Evolutionary conservation across 1,139 yeast genomes (phyloP).

Genomic region (Ogataea hybrid): DNA sequence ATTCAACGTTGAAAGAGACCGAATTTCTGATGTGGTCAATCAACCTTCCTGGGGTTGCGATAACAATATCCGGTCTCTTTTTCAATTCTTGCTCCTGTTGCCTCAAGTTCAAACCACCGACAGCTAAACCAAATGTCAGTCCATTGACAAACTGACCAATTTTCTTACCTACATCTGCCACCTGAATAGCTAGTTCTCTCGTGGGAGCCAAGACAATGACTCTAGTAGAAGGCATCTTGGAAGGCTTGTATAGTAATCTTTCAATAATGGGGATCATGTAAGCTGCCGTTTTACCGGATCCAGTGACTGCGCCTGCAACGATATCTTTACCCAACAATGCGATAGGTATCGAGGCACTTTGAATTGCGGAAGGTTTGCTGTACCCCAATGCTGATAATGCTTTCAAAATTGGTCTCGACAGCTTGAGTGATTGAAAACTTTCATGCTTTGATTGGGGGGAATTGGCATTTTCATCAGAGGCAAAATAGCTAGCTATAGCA

Average conservation of each 20-base stretch:
- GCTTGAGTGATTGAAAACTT: constrained; percentile 71
- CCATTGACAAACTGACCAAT: constrained; percentile 75
- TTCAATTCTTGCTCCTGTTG: constrained; percentile 94
- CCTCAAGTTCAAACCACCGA: constrained; percentile 94
- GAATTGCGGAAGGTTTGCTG: constrained; percentile 87
- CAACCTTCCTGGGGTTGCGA: constrained; percentile 96
- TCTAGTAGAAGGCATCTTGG: constrained; percentile 80
- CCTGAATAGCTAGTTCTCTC: constrained; percentile 97
- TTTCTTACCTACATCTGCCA: constrained; percentile 87
- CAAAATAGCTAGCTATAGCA: constrained; percentile 67
- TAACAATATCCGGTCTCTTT: constrained; percentile 89
- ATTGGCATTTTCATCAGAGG: constrained; percentile 50
- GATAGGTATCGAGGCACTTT: constrained; percentile 88
- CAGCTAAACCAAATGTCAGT: constrained; percentile 85
- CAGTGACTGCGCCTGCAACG: constrained; percentile 99
- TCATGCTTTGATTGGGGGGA: constrained; percentile 48
- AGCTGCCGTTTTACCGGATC: constrained; percentile 99
- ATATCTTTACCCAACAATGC: constrained; percentile 90
- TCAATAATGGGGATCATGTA: constrained; percentile 95
- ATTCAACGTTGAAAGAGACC: constrained; percentile 86
- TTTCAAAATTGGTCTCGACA: constrained; percentile 87
- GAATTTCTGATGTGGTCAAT: constrained; percentile 96
- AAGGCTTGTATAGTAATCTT: constrained; percentile 84
- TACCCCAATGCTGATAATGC: constrained; percentile 82
- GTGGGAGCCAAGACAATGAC: constrained; percentile 93